Evolutionary conservation across 331 rosid genomes (phyloP), one percentile per base, ranked within the genome.

Genomic region (Ulmus americana): DNA sequence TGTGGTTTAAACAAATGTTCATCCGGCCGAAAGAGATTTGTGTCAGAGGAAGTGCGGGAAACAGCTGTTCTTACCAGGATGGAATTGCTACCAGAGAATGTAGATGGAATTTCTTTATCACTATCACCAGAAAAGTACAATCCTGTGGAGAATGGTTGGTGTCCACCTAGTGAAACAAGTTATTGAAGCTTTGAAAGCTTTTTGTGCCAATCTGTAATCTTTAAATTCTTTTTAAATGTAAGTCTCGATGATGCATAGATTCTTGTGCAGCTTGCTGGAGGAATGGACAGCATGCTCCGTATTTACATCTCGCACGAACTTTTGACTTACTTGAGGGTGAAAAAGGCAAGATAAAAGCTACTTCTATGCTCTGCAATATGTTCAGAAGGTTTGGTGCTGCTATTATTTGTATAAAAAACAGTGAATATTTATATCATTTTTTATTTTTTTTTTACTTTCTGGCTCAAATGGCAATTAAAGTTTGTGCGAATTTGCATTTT

Each of bases 301-400:
- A 88, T 81, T 70, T 88, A 74, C 97, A 91, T 83, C 91, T 91
- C 76, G 92, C 84, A 45, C 75, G 92, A 63, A 84, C 97, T 63
- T 88, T 91, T 82, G 83, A 65, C 73, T 72, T 81, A 61, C 96
- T 91, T 56, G 96, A 84, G 82, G 76, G 78, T 49, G 96, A 88
- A 74, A 91, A 74, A 65, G 96, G 97, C 42, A 91, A 86, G 87
- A 91, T 84, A 74, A 91, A 88, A 78, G 90, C 90, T 73, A 80
- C 92, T 49, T 84, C 90, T 55, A 82, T 91, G 84, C 77, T 91
- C 63, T 91, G 96, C 87, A 91, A 88, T 69, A 91, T 86, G 92
- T 86, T 91, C 77, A 80, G 97, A 83, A 91, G 96, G 97, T 91
- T 60, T 79, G 66, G 39, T 55, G 20, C 58, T 55, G 20, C 58